These are phyloP conservation scores for Fusarium nematophilum DNA, from an alignment of 2,329 filamentous ascomycete genomes.

Conservation along the genomic window DNA sequence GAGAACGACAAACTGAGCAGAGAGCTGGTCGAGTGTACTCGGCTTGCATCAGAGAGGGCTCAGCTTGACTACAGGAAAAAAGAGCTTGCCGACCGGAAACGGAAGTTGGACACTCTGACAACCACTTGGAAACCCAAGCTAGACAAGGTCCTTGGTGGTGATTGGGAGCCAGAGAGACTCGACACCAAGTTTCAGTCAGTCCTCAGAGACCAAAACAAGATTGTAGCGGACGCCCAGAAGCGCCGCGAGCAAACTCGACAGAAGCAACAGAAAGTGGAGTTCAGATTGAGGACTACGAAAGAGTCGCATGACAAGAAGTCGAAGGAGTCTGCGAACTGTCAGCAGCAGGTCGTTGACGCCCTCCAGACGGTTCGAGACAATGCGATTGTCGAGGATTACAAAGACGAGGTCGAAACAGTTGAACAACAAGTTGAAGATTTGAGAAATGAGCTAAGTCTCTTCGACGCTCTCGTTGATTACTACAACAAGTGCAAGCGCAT, in stretches of 20 bases:
- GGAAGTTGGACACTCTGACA: conserved; percentile 80
- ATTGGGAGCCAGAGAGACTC: conserved; percentile 77
- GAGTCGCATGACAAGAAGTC: conserved; percentile 73
- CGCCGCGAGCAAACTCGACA: conserved; percentile 77
- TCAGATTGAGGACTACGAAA: conserved; percentile 73
- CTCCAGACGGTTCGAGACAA: conserved; percentile 58
- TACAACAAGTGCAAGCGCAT: conserved; percentile 75
- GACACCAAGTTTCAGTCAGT: conserved; percentile 76
- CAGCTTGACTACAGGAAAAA: conserved; percentile 86
- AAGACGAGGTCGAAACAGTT: conserved; percentile 61
- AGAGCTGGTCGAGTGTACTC: conserved; percentile 87
- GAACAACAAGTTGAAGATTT: conserved; percentile 69
- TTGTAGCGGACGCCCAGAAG: conserved; percentile 73
- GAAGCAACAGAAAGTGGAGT: conserved; percentile 82
- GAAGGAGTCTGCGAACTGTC: conserved; percentile 70
- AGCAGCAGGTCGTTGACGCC: conserved; percentile 64
- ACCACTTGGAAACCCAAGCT: conserved; percentile 80
- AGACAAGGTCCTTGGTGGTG: conserved; percentile 67
- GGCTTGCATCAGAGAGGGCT: conserved; percentile 83
- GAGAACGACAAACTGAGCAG: conserved; percentile 77
- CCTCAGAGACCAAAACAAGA: conserved; percentile 66
- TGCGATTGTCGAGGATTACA: conserved; percentile 65
- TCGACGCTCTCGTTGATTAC: conserved; percentile 76
- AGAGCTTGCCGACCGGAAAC: conserved; percentile 78
- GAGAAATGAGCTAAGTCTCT: conserved; percentile 76